phyloP scores from a whole-genome alignment of 1,284 basidiomycete species.

The Tilletia walkeri region DNA sequence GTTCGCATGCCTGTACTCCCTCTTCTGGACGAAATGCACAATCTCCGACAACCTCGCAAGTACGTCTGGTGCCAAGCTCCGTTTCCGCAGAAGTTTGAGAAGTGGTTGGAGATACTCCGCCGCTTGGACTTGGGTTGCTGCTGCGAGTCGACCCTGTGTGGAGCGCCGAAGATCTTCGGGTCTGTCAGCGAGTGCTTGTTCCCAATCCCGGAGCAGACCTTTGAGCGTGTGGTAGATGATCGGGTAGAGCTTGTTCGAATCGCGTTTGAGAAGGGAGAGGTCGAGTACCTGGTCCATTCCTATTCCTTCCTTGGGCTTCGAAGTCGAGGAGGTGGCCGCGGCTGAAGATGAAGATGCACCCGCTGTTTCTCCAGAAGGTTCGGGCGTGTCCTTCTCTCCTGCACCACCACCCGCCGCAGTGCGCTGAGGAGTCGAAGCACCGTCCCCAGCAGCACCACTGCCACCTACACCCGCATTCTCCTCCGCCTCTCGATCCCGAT shows the following conservation, averaged over 20 bases:
- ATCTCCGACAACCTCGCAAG: constrained; percentile 88
- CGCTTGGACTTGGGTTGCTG: constrained; percentile 91
- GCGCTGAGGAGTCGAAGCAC: constrained; percentile 59
- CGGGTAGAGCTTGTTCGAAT: constrained; percentile 94
- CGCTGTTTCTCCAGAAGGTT: neutral
- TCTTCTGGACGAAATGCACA: constrained; percentile 89
- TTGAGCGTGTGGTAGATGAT: constrained; percentile 96
- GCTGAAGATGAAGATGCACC: constrained; percentile 15
- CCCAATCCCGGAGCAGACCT: constrained; percentile 87
- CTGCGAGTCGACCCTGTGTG: constrained; percentile 86
- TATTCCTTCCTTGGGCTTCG: constrained; percentile 33
- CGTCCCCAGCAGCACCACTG: constrained; percentile 32
- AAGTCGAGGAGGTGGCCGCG: neutral
- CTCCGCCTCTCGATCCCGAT: constrained; percentile 32
- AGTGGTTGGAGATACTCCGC: constrained; percentile 95
- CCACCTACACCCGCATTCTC: constrained; percentile 25
- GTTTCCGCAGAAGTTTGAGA: constrained; percentile 81
- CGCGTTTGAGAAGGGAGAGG: constrained; percentile 76
- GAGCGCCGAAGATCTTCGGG: constrained; percentile 77
- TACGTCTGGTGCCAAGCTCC: constrained; percentile 80
- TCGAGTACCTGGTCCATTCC: constrained; percentile 51
- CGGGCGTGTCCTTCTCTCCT: neutral
- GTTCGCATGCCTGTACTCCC: constrained; percentile 90
- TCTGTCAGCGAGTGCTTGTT: constrained; percentile 82
- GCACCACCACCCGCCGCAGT: constrained; percentile 2